Evolutionary conservation across 1,139 yeast species (phyloP).

Genomic region (Arxiozyma telluris): DNA sequence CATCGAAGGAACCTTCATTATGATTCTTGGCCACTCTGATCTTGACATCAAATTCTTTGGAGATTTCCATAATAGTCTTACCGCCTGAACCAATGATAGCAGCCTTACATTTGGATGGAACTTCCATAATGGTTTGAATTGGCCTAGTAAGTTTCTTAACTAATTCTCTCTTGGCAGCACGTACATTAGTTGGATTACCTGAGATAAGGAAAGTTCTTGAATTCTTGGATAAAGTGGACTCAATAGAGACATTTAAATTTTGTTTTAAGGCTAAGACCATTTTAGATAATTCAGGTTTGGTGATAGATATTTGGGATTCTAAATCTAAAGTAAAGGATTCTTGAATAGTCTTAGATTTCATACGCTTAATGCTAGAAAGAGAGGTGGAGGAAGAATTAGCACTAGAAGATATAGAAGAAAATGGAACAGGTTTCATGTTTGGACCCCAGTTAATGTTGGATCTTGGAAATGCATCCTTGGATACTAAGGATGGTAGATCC

Average conservation of each 20-base stretch:
- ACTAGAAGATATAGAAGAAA: slow-evolving; percentile 20
- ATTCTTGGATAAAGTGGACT: slow-evolving; percentile 77
- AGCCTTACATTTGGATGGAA: slow-evolving; percentile 75
- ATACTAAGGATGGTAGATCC: slow-evolving; percentile 71
- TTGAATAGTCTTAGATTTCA: slow-evolving; percentile 47
- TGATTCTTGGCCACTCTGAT: slow-evolving; percentile 58
- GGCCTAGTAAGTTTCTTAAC: slow-evolving; percentile 74
- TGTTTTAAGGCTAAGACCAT: slow-evolving; percentile 55
- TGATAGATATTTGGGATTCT: slow-evolving; percentile 54
- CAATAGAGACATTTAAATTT: slow-evolving; percentile 59
- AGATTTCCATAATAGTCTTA: slow-evolving; percentile 67
- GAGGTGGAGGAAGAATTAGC: slow-evolving; percentile 13
- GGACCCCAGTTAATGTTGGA: slow-evolving; percentile 39
- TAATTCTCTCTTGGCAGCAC: slow-evolving; percentile 65
- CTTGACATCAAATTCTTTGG: slow-evolving; percentile 54
- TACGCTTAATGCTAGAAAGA: slow-evolving; percentile 23
- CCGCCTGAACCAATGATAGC: slow-evolving; percentile 89
- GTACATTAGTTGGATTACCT: slow-evolving; percentile 65
- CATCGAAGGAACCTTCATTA: slow-evolving; percentile 32
- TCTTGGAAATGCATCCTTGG: slow-evolving; percentile 34
- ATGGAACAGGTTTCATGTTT: slow-evolving; percentile 33
- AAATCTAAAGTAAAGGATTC: slow-evolving; percentile 66
- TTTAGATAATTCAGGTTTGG: slow-evolving; percentile 58
- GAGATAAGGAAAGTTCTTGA: slow-evolving; percentile 73
- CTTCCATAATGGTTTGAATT: slow-evolving; percentile 47